Percentiles rank a stretch among this genome's conserved stretches.
phyloP scores from a whole-genome alignment of 2,329 filamentous ascomycete genomes.

The Hirsutella rhossiliensis region DNA sequence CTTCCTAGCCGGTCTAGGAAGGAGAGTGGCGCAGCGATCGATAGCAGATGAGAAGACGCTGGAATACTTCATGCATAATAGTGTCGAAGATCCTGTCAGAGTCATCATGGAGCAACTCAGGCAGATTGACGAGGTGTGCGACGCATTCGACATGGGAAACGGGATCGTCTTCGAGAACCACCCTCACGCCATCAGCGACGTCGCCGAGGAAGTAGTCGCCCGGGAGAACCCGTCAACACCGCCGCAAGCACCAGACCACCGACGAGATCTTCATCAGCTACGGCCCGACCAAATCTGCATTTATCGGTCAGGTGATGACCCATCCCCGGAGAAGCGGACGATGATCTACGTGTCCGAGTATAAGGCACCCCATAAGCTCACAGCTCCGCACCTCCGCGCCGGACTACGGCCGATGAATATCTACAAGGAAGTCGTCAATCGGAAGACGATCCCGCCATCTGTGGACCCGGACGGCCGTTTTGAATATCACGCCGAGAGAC shows the following conservation, averaged over 20 bases:
- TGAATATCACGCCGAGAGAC: conserved; percentile 21
- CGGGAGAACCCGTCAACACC: background rate
- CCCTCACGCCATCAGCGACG: conserved; percentile 13
- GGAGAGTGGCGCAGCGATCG: conserved; percentile 6
- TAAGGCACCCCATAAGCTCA: conserved; percentile 35
- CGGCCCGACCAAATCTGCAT: conserved; percentile 21
- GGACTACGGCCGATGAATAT: conserved; percentile 30
- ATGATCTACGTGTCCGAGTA: conserved; percentile 27
- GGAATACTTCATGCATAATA: too few species aligned
- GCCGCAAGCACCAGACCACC: conserved; percentile 8
- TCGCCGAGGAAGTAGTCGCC: conserved; percentile 1
- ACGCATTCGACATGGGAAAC: conserved; percentile 12
- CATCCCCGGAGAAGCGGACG: background rate
- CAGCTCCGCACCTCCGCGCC: conserved; percentile 25
- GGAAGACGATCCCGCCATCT: conserved; percentile 12
- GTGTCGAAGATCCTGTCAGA: too few species aligned
- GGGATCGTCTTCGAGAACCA: conserved; percentile 21
- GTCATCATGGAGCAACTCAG: too few species aligned
- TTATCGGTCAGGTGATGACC: conserved; percentile 7
- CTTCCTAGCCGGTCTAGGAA: conserved; percentile 12
- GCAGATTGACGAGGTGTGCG: conserved; percentile 7
- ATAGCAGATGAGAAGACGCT: conserved; percentile 16
- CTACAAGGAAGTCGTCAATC: conserved; percentile 21
- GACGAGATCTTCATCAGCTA: conserved; percentile 10
- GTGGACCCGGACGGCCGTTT: conserved; percentile 17